Base-by-base conservation (phyloP, 2,329 filamentous ascomycete genomes). In the Penicillium sp. region DNA sequence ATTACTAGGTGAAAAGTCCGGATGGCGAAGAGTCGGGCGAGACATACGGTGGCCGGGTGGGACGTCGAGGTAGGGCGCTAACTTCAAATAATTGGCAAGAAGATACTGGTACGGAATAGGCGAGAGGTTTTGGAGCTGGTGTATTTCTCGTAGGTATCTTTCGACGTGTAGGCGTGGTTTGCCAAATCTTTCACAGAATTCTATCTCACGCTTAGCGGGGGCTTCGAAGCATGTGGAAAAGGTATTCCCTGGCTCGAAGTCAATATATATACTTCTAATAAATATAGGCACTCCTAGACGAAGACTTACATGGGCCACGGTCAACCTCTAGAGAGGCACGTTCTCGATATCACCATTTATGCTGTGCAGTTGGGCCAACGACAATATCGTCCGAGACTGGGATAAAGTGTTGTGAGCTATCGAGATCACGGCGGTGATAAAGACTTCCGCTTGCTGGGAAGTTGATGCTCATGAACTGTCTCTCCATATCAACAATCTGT, bases 371-470 rank as follows among this genome's bases (percentile, higher is more conserved):
- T 19, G 67, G 70, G 3, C 69, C 64, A 57, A 72, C 49, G 3
- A 62, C 63, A 35, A 71, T 62, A 6, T 57, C 19, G 21, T 39
- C 39, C 6, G 51, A 38, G 33, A 55, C n/a, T n/a, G 54, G 53
- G 36, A 65, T 52, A 10, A 17, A 8, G n/a, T 43, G 7, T 38
- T 62, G 53, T 31, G 31, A 35, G 19, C 33, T 1, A 9, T 49
- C 25, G 8, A 72, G 54, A 36, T 70, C 67, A 29, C 49, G 27
- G 19, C 44, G 45, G 42, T 68, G 63, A 51, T 71, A 73, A 5
- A 73, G 42, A 59, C 69, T 73, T 25, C 70, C 68, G 43, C 58
- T 66, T 36, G 65, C 66, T 23, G 65, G 68, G 41, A 73, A 63
- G 15, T 15, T 3, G 31, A 70, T 59, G 2, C 49, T 60, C 58